These are phyloP conservation scores for Plasmodium sp. DNA, from an alignment of 169 alveolate genomes.

Conservation along the genomic window DNA sequence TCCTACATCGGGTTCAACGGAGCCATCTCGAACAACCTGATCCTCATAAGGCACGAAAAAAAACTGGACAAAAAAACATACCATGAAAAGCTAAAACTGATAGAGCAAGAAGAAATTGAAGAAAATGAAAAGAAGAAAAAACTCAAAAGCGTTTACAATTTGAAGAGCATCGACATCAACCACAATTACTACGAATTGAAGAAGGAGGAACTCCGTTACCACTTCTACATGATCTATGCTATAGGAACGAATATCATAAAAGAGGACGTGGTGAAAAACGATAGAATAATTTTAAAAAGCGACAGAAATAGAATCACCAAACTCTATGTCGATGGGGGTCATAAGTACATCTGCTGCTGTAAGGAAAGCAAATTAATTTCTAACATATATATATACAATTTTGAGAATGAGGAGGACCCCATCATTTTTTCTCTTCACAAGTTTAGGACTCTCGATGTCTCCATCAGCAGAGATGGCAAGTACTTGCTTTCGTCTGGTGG, in stretches of 20 bases:
- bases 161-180: slow-evolving; percentile 47
- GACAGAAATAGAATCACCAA: slow-evolving; percentile 28
- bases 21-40: slow-evolving; percentile 38
- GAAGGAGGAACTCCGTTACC: slow-evolving; percentile 51
- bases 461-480: slow-evolving; percentile 70
- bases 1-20: slow-evolving; percentile 73
- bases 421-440: slow-evolving; percentile 43
- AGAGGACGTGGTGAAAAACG: slow-evolving; percentile 55
- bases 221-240: slow-evolving; percentile 71
- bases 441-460: slow-evolving; percentile 44
- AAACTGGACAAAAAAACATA: slow-evolving; percentile 6
- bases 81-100: slow-evolving; percentile 32
- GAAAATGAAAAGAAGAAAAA: slow-evolving; percentile 73
- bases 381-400: slow-evolving; percentile 41
- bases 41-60: slow-evolving; percentile 38
- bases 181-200: slow-evolving; percentile 62
- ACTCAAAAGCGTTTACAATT: slow-evolving; percentile 63
- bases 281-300: slow-evolving; percentile 48
- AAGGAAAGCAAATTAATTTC: slow-evolving; percentile 65
- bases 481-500: slow-evolving; percentile 71
- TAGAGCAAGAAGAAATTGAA: slow-evolving; percentile 52
- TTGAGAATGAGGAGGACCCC: slow-evolving; percentile 26
- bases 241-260: slow-evolving; percentile 70
- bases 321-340: slow-evolving; percentile 42
- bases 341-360: slow-evolving; percentile 67